Evolutionary conservation across 2,329 filamentous ascomycete species (phyloP), one percentile per base, ranked within the genome.

Genomic region (Aspergillus cejpii): DNA sequence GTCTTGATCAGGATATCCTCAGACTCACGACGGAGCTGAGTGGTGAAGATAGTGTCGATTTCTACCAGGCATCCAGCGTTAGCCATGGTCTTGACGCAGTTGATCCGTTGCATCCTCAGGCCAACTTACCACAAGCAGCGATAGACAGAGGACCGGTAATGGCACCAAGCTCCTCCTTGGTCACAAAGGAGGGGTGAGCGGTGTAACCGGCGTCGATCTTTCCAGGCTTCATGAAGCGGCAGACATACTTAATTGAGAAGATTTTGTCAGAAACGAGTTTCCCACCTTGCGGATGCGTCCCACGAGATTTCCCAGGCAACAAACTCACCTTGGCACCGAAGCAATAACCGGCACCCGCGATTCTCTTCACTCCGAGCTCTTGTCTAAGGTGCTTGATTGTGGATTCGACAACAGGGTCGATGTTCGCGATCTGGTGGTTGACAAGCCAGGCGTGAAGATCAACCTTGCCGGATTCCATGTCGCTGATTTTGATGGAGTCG

Each of bases 131-230:
- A 40, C 71, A 68, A 51, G 72, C 81, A 34, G 81, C 74, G 57
- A 89, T 85, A 43, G 81, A 81, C 4, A 87, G 67, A 0, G 85
- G 84, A 0, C 79, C 80, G n/a, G 73, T 72, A 56, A 88, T 82
- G 38, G 74, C 77, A 12, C 70, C 70, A 39, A 88, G 76, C 66
- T 88, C 84, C 2, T 79, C 78, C 48, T 79, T 71, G 5, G 78
- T 73, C 23, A 92, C 79, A 55, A 89, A 89, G 20, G 80, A 85
- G 0, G 87, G 87, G 66, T 92, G 87, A 1, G 86, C 87, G 14
- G 79, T 68, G 67, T 76, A 92, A 29, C 84, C 87, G 42, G 78
- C 85, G 43, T 86, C 75, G 53, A 91, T 74, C 49, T 71, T 65
- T 50, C 80, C 80, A 45, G 73, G 74, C 70, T 75, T 67, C 58